Evolutionary conservation across 2,329 filamentous ascomycete species (phyloP).

Genomic region (Hypoxylon sp.): DNA sequence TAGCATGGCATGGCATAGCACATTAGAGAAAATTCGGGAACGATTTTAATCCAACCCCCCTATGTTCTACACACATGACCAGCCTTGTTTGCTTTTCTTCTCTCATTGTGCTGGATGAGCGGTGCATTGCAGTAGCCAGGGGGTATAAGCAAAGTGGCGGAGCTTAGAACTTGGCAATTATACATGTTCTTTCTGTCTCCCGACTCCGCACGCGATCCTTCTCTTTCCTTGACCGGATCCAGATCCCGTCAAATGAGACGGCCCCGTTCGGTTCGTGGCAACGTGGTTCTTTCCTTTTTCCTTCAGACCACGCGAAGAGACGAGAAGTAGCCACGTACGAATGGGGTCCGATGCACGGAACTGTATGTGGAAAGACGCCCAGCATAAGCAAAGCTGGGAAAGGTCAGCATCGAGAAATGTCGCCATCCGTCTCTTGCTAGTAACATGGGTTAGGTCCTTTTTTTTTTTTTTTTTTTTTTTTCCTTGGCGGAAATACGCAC

Average conservation of each 20-base stretch:
- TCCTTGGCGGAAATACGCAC: constrained; percentile 26
- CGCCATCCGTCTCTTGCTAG: not conserved
- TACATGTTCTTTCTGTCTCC: constrained; percentile 7
- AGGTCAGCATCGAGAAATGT: not conserved
- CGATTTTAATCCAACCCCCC: constrained; percentile 7
- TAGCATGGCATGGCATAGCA: constrained; percentile 19
- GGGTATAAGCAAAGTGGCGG: constrained; percentile 18
- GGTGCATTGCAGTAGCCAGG: constrained; percentile 13
- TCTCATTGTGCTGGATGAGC: constrained; percentile 9
- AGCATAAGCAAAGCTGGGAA: constrained; percentile 1
- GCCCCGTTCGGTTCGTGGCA: not conserved
- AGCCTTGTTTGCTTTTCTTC: constrained; percentile 8
- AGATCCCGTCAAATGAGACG: constrained; percentile 24
- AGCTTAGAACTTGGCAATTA: constrained; percentile 29
- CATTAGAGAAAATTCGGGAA: not conserved
- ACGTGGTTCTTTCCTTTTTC: not conserved
- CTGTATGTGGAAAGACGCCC: constrained; percentile 24
- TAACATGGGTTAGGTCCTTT: constrained; percentile 3
- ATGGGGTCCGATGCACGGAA: constrained; percentile 26
- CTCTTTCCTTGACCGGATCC: constrained; percentile 12
- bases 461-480: constrained; percentile 4
- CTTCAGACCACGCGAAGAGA: constrained; percentile 8
- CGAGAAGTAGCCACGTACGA: constrained; percentile 33
- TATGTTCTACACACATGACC: constrained; percentile 18
- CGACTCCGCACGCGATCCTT: constrained; percentile 10